phyloP scores from a whole-genome alignment of 225 moss, liverwort and hornwort genomes.

The Marchantia polymorpha region DNA sequence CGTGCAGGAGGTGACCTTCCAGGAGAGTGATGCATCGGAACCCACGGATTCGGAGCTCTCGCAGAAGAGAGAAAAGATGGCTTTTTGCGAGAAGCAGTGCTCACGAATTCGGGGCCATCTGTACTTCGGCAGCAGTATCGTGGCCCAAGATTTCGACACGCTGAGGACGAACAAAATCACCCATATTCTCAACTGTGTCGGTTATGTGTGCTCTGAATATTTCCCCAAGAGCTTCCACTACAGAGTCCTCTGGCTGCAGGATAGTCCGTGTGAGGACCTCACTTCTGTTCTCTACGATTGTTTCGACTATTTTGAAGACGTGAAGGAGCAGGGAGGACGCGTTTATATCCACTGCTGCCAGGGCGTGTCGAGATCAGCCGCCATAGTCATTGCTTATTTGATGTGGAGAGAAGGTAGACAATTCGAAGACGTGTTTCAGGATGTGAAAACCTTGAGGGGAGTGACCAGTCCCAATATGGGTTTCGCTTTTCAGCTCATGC shows the following conservation, averaged over 20 bases:
- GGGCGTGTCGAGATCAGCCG: constrained; percentile 82
- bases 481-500: constrained; percentile 82
- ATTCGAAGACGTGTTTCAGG: constrained; percentile 74
- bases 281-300: constrained; percentile 74
- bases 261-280: constrained; percentile 83
- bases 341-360: constrained; percentile 89
- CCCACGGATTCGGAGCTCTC: constrained; percentile 50
- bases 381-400: constrained; percentile 84
- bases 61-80: constrained; percentile 62
- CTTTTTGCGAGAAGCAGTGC: constrained; percentile 77
- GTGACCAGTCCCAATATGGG: constrained; percentile 84
- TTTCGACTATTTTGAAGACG: constrained; percentile 87
- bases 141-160: constrained; percentile 74
- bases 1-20: constrained; percentile 57
- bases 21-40: constrained; percentile 65
- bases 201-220: constrained; percentile 74
- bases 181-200: constrained; percentile 87
- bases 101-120: constrained; percentile 58
- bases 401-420: constrained; percentile 71
- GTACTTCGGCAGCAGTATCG: constrained; percentile 70
- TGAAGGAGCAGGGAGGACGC: constrained; percentile 62
- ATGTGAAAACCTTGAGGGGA: constrained; percentile 57
- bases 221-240: constrained; percentile 66
- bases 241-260: constrained; percentile 89
- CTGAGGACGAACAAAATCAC: constrained; percentile 69